Conservation (phyloP, 192 early-diverging fungal species). For the Coemansia sp. region DNA sequence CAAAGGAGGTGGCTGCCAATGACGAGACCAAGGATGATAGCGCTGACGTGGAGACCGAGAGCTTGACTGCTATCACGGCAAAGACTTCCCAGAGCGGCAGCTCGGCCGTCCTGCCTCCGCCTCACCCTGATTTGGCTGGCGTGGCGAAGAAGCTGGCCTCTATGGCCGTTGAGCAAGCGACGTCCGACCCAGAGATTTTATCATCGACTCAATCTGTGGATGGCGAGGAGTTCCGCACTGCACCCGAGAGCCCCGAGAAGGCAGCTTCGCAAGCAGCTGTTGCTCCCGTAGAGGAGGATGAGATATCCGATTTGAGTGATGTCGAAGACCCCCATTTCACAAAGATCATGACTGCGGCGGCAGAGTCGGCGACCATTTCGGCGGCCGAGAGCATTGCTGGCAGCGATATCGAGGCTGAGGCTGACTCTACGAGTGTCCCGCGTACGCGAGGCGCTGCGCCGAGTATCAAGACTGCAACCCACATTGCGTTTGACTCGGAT, state of each 20-base stretch:
- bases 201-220: slow-evolving; percentile 24
- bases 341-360: slow-evolving; percentile 42
- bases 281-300: slow-evolving; percentile 17
- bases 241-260: slow-evolving; percentile 39
- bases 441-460: neutral
- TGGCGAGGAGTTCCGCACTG: slow-evolving; percentile 29
- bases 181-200: neutral
- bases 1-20: neutral
- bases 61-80: neutral
- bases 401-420: slow-evolving; percentile 17
- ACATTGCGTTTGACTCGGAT: slow-evolving; percentile 28
- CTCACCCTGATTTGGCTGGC: slow-evolving; percentile 30
- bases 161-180: slow-evolving; percentile 9
- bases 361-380: slow-evolving; percentile 33
- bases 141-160: slow-evolving; percentile 30
- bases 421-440: neutral
- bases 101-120: slow-evolving; percentile 18
- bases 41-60: neutral
- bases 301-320: slow-evolving; percentile 56
- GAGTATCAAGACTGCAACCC: neutral
- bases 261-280: neutral
- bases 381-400: slow-evolving; percentile 39
- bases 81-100: slow-evolving; percentile 3
- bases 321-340: slow-evolving; percentile 53
- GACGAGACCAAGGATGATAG: neutral